Conservation (phyloP, 108 stramenopile genomes). For the Licmophora abbreviata region DNA sequence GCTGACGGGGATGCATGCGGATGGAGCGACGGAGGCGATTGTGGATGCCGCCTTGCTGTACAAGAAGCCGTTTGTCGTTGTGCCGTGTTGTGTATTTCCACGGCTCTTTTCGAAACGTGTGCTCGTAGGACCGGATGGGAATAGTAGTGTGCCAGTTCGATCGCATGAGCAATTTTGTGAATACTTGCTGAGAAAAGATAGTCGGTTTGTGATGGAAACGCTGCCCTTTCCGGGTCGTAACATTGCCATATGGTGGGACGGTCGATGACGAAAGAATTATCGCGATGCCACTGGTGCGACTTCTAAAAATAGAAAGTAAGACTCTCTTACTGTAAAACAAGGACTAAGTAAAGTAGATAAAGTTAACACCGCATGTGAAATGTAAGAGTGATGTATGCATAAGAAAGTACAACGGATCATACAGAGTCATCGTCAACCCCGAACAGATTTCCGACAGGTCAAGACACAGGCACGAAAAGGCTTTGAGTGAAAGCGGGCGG, state of each 20-base stretch:
- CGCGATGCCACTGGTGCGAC: too few relatives aligned
- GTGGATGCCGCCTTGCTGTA: conserved; percentile 67
- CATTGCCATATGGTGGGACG: conserved; percentile 1
- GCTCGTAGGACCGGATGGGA: conserved; percentile 8
- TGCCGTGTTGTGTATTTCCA: conserved; percentile 87
- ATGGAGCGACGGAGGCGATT: conserved; percentile 84
- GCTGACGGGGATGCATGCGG: conserved; percentile 76
- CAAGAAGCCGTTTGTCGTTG: conserved; percentile 73
- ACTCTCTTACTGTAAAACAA: too few relatives aligned
- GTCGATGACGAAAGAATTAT: too few relatives aligned
- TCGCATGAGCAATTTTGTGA: conserved; percentile 75
- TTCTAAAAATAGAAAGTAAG: too few relatives aligned
- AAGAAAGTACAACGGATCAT: too few relatives aligned
- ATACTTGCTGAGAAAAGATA: conserved; percentile 47
- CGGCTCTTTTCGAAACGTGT: conserved; percentile 42
- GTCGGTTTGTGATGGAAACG: conserved; percentile 12
- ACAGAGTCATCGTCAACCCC: too few relatives aligned
- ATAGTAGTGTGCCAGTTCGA: conserved; percentile 48
- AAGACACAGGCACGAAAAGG: too few relatives aligned
- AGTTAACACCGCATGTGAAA: too few relatives aligned
- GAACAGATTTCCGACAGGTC: too few relatives aligned
- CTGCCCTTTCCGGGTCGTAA: conserved; percentile 1
- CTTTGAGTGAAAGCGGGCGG: too few relatives aligned
- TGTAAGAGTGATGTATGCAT: too few relatives aligned
- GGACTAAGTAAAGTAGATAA: too few relatives aligned